Evolutionary conservation across 352 stramenopile genomes (phyloP).

Genomic region (Phytophthora boehmeriae): DNA sequence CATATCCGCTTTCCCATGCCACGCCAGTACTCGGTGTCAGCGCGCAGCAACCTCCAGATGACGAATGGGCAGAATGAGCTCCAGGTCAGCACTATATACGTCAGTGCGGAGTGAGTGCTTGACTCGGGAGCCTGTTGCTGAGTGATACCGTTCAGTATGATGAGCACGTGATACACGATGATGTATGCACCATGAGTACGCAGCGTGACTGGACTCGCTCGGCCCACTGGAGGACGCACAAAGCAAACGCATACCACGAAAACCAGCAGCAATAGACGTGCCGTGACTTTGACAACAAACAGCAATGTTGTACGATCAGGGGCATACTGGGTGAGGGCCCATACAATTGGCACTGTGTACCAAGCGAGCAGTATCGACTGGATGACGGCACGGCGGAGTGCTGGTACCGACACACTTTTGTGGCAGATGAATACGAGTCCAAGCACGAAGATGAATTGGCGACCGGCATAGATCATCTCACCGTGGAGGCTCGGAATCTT

Average conservation of each 20-base stretch:
- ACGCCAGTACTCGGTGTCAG: conserved; percentile 59
- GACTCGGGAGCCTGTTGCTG: conserved; percentile 13
- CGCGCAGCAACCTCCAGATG: conserved; percentile 51
- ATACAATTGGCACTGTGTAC: conserved; percentile 38
- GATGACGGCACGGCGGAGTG: conserved; percentile 29
- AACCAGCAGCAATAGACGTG: conserved; percentile 21
- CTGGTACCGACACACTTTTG: conserved; percentile 38
- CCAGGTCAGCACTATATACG: conserved; percentile 17
- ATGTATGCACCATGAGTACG: conserved; percentile 35
- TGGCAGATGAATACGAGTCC: conserved; percentile 46
- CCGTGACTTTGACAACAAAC: conserved; percentile 15
- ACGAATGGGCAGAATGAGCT: conserved; percentile 37
- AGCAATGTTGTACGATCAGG: conserved; percentile 1
- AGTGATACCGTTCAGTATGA: conserved; percentile 24
- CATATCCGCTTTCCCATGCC: conserved; percentile 40
- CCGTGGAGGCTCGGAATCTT: conserved; percentile 17
- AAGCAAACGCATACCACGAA: conserved; percentile 26
- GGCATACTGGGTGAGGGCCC: conserved; percentile 3
- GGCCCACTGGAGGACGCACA: conserved; percentile 15
- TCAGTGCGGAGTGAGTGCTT: conserved; percentile 6
- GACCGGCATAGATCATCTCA: conserved; percentile 39
- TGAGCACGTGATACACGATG: conserved; percentile 29
- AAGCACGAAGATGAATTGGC: conserved; percentile 46
- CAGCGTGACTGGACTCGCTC: conserved; percentile 20
- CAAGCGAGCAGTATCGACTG: conserved; percentile 30